phyloP scores from a whole-genome alignment of 257 asterid genomes.

The Prunella vulgaris region DNA sequence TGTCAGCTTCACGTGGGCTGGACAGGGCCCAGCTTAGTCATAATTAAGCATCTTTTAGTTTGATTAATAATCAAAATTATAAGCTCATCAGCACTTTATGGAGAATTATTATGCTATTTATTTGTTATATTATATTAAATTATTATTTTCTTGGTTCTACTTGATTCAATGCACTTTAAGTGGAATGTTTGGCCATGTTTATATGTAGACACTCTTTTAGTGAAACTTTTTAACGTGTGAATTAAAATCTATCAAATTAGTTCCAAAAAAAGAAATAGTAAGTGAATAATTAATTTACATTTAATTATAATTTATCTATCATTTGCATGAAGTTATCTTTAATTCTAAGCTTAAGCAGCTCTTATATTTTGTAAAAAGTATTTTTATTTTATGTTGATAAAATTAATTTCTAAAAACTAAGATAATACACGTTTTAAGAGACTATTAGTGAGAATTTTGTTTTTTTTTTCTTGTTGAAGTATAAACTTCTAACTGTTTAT shows the following conservation, averaged over 20 bases:
- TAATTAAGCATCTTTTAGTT: conserved; percentile 5
- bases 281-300: too few species aligned
- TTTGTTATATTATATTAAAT: background rate
- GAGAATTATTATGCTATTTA: background rate
- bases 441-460: too few species aligned
- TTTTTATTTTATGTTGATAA: too few species aligned
- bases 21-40: background rate
- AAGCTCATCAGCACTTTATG: background rate
- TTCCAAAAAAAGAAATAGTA: too few species aligned
- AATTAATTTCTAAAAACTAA: too few species aligned
- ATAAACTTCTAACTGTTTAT: background rate
- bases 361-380: too few species aligned
- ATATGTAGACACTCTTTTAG: background rate
- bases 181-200: background rate
- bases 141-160: background rate
- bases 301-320: background rate
- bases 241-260: too few species aligned
- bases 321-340: too few species aligned
- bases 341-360: too few species aligned
- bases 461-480: background rate
- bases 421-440: too few species aligned
- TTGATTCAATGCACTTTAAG: background rate
- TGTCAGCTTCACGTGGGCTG: conserved; percentile 18
- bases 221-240: background rate
- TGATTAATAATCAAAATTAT: background rate